A percentile compares a stretch with the other conserved stretches of the same genome.
phyloP scores from a whole-genome alignment of 2,329 filamentous ascomycete genomes.

The Aspergillus alliaceus region DNA sequence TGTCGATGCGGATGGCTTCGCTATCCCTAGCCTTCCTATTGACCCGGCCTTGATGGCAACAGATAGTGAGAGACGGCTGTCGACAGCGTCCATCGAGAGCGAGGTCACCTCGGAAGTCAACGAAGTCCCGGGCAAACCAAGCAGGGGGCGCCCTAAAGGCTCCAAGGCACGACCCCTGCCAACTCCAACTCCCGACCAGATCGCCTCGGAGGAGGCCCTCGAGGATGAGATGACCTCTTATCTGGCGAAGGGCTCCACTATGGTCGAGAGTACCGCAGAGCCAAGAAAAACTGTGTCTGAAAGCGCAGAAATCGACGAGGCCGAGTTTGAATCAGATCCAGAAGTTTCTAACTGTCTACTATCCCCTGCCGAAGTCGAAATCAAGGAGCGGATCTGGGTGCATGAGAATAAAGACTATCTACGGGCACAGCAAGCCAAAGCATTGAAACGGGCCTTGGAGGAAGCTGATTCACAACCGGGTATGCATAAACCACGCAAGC shows the following conservation, averaged over 20 bases:
- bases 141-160: constrained; percentile 31
- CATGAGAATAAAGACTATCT: constrained; percentile 94
- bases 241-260: constrained; percentile 47
- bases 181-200: constrained; percentile 59
- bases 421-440: constrained; percentile 79
- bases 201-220: constrained; percentile 59
- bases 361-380: constrained; percentile 68
- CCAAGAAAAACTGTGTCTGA: constrained; percentile 53
- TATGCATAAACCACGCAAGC: constrained; percentile 50
- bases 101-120: constrained; percentile 24
- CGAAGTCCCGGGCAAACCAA: constrained; percentile 18
- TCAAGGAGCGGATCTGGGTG: constrained; percentile 92
- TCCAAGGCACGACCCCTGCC: constrained; percentile 38
- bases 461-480: constrained; percentile 47
- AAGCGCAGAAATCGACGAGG: constrained; percentile 63
- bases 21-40: constrained; percentile 56
- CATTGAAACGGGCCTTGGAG: constrained; percentile 69
- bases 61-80: constrained; percentile 20
- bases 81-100: constrained; percentile 21
- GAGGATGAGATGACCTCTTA: constrained; percentile 71
- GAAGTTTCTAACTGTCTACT: constrained; percentile 83
- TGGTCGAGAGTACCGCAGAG: constrained; percentile 30
- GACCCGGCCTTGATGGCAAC: constrained; percentile 42
- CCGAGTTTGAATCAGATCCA: constrained; percentile 85
- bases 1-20: constrained; percentile 68